These are phyloP conservation scores for Pyricularia sp. DNA, from an alignment of 2,329 filamentous ascomycete genomes.

Conservation along the genomic window DNA sequence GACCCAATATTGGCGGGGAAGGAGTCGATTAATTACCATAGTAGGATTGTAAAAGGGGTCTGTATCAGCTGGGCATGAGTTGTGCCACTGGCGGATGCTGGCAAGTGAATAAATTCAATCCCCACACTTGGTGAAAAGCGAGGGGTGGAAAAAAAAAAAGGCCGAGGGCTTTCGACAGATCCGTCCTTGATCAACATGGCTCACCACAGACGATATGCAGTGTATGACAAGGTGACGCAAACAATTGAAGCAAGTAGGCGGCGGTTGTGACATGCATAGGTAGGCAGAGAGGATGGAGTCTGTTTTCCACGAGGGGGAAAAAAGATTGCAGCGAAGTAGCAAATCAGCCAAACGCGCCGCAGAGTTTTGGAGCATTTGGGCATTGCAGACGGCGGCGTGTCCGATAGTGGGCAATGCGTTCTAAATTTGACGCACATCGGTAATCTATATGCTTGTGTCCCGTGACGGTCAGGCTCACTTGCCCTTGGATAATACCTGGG, in stretches of 20 bases:
- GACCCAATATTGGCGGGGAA: not conserved
- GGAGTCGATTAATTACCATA: not conserved
- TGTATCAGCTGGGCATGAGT: not conserved
- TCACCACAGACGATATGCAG: not conserved
- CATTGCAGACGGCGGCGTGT: too few relatives aligned
- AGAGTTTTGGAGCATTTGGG: too few relatives aligned
- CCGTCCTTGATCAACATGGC: not conserved
- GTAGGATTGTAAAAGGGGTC: not conserved
- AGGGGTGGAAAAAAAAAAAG: not conserved
- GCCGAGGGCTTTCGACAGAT: not conserved
- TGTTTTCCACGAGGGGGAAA: too few relatives aligned
- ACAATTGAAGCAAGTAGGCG: not conserved
- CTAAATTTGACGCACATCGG: too few relatives aligned
- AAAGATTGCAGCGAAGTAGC: too few relatives aligned
- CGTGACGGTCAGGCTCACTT: too few relatives aligned
- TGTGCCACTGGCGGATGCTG: not conserved
- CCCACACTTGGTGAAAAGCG: not conserved
- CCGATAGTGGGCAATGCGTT: too few relatives aligned
- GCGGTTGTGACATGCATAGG: not conserved
- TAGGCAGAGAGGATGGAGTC: too few relatives aligned
- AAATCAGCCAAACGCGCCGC: too few relatives aligned
- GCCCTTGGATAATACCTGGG: too few relatives aligned
- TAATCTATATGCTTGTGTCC: too few relatives aligned
- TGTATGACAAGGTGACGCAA: not conserved
- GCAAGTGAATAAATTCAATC: not conserved